Conservation (phyloP, 2,329 filamentous ascomycete species). For the Bipolaris cookei region DNA sequence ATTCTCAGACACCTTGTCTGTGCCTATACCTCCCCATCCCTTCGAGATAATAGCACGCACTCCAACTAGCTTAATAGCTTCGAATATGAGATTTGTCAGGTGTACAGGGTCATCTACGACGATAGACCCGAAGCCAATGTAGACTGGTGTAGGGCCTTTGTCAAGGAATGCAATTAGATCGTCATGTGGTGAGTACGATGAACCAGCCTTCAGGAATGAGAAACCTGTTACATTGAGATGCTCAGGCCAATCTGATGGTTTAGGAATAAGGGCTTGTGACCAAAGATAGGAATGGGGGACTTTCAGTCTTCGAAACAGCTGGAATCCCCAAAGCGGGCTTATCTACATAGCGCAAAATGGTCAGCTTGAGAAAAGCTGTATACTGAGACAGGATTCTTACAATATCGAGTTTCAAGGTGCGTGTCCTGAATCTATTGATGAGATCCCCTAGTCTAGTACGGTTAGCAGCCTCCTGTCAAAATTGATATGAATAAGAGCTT, state of each 20-base stretch:
- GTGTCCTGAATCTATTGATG: constrained; percentile 54
- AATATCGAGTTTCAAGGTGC: constrained; percentile 51
- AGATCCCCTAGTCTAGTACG: constrained; percentile 50
- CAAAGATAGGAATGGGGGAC: constrained; percentile 56
- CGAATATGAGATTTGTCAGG: constrained; percentile 55
- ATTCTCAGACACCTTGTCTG: constrained; percentile 41
- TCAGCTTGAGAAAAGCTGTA: neutral
- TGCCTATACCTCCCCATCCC: constrained; percentile 58
- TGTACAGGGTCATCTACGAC: constrained; percentile 59
- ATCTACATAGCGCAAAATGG: constrained; percentile 4
- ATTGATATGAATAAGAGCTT: neutral
- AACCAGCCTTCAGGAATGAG: constrained; percentile 50
- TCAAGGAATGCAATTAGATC: constrained; percentile 55
- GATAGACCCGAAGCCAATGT: constrained; percentile 65
- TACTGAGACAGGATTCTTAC: constrained; percentile 23
- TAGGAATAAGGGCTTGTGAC: constrained; percentile 50
- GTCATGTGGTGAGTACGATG: constrained; percentile 49
- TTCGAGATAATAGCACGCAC: constrained; percentile 60
- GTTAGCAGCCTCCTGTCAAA: neutral
- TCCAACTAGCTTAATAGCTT: constrained; percentile 50
- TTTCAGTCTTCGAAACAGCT: constrained; percentile 47
- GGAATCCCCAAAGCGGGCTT: constrained; percentile 49
- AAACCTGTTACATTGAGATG: constrained; percentile 55
- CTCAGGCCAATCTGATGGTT: constrained; percentile 30
- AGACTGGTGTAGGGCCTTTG: constrained; percentile 59